Evolutionary conservation across 257 asterid species (phyloP).

Genomic region (Solanum neorickii): DNA sequence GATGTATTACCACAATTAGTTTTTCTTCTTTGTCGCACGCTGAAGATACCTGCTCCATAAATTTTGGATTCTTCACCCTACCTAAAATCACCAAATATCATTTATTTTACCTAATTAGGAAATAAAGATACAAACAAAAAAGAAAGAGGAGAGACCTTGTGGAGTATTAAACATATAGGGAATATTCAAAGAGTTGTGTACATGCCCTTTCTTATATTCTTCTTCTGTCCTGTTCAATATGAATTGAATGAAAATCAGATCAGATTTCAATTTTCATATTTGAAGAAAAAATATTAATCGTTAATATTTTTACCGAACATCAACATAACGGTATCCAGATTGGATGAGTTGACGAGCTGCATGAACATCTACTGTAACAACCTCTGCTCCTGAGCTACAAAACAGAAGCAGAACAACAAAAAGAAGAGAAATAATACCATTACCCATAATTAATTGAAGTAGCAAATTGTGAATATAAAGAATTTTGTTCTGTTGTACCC

Average conservation of each 20-base stretch:
- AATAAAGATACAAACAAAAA: background rate
- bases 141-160: constrained; percentile 23
- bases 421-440: background rate
- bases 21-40: constrained; percentile 39
- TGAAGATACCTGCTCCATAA: constrained; percentile 46
- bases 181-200: constrained; percentile 49
- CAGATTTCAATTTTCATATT: background rate
- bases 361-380: constrained; percentile 52
- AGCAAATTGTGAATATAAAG: background rate
- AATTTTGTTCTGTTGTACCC: background rate
- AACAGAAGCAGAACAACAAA: background rate
- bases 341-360: constrained; percentile 44
- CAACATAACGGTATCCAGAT: constrained; percentile 49
- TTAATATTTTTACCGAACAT: constrained; percentile 44
- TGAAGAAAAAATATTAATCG: background rate
- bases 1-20: constrained; percentile 51
- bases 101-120: background rate
- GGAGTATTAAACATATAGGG: constrained; percentile 72
- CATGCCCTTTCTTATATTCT: constrained; percentile 74
- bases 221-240: constrained; percentile 56
- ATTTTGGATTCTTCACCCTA: constrained; percentile 66
- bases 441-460: background rate
- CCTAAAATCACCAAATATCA: constrained; percentile 24
- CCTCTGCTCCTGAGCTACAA: constrained; percentile 27
- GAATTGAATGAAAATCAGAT: background rate